Evolutionary conservation across 352 stramenopile genomes (phyloP).

Genomic region (Phytophthora citrophthora): DNA sequence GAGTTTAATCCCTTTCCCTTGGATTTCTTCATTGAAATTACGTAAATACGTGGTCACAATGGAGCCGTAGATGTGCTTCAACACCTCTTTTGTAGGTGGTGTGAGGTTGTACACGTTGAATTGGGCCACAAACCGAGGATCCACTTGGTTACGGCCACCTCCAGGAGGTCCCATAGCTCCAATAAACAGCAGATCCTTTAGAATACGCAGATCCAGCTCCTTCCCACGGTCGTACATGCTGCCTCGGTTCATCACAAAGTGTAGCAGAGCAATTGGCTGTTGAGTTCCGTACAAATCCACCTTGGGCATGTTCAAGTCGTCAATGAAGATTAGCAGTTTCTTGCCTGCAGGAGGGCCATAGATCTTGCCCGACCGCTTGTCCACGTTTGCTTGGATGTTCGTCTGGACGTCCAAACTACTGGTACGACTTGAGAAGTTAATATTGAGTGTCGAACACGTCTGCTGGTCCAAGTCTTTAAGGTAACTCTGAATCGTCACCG

Average conservation of each 20-base stretch:
- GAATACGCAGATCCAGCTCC: conserved; percentile 92
- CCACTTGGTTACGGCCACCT: conserved; percentile 93
- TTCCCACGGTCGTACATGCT: conserved; percentile 96
- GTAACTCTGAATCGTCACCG: conserved; percentile 95
- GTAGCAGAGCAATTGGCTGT: conserved; percentile 94
- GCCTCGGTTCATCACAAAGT: conserved; percentile 93
- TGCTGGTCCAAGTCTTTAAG: conserved; percentile 83
- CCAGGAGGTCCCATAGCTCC: conserved; percentile 95
- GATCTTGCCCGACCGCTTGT: conserved; percentile 95
- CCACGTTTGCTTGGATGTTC: conserved; percentile 95
- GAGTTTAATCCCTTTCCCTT: conserved; percentile 79
- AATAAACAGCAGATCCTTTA: conserved; percentile 95
- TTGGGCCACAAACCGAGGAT: conserved; percentile 93
- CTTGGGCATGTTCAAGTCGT: conserved; percentile 98
- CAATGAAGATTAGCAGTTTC: conserved; percentile 95
- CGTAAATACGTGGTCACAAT: conserved; percentile 92
- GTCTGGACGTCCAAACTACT: conserved; percentile 94
- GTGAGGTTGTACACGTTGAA: conserved; percentile 98
- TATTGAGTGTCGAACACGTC: conserved; percentile 68
- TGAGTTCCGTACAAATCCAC: conserved; percentile 96
- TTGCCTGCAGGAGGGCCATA: conserved; percentile 94
- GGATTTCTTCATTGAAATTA: conserved; percentile 90
- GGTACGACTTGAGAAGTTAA: conserved; percentile 96
- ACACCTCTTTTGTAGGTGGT: conserved; percentile 88
- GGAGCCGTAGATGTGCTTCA: conserved; percentile 93